Percentiles rank a stretch among this genome's conserved stretches.
Conservation (phyloP, 805 yeast genomes). For the Wilhelminamyces savonicus region DNA sequence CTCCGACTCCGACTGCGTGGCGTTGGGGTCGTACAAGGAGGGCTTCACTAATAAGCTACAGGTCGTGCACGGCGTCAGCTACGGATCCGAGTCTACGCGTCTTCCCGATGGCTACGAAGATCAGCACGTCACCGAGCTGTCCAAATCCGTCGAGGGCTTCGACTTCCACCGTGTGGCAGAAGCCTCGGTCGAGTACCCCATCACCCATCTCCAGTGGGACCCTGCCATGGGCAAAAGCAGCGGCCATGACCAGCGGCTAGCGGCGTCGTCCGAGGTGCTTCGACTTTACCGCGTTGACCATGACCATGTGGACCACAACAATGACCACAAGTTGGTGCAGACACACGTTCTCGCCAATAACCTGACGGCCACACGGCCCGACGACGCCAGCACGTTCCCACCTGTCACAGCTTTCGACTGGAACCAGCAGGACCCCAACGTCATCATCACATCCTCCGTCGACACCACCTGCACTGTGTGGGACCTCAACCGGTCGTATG, state of each 20-base stretch:
- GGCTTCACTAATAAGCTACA: constrained; percentile 65
- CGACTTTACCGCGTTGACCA: constrained; percentile 55
- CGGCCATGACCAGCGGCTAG: constrained; percentile 39
- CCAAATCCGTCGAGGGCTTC: constrained; percentile 18
- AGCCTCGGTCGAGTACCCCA: constrained; percentile 54
- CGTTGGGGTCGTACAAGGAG: constrained; percentile 75
- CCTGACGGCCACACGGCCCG: constrained; percentile 32
- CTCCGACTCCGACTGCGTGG: constrained; percentile 44
- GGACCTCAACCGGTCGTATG: constrained; percentile 53
- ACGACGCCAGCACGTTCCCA: constrained; percentile 52
- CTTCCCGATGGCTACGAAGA: constrained; percentile 4
- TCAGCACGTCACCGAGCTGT: neutral
- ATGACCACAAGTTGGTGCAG: constrained; percentile 30
- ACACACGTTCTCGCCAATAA: constrained; percentile 36
- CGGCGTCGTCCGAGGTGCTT: constrained; percentile 68
- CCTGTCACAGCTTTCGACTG: constrained; percentile 95
- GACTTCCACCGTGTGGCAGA: constrained; percentile 47
- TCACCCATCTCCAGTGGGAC: constrained; percentile 73
- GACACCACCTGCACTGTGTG: constrained; percentile 97
- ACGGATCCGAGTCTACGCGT: constrained; percentile 17
- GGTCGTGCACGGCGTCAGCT: constrained; percentile 30
- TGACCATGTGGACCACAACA: constrained; percentile 34
- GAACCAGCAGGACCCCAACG: constrained; percentile 65
- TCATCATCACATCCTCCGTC: constrained; percentile 77
- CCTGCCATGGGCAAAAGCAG: constrained; percentile 35